Evolutionary conservation across 164 flowering plant genomes (phyloP), one percentile per base, ranked within the genome.

Genomic region (Cinnamomum micranthum): DNA sequence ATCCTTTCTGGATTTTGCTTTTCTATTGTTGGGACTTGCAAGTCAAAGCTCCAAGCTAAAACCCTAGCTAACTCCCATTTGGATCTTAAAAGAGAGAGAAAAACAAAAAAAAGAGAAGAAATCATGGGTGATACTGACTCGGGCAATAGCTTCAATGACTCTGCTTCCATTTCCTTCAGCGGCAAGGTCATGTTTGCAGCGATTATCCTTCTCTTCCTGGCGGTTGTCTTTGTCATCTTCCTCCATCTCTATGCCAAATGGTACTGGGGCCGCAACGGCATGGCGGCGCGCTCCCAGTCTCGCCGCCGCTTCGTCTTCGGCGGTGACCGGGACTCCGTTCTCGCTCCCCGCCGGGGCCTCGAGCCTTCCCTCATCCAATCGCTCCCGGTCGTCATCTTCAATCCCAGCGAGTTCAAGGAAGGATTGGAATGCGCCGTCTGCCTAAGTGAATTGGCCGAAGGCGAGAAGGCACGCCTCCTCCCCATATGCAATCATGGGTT

Each of bases 201-300:
- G 14, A 77, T 92, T 0, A 75, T 91, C 6, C 73, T 91, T 4
- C 86, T 93, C 35, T 88, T 89, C 74, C 1, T 91, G 19, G 86
- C 89, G 12, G 79, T 92, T 0, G 81, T 88, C 22, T 86, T 95
- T 51, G 87, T 93, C 20, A 73, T 90, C 28, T 75, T 86, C 51
- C 92, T 93, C 19, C 93, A 92, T 77, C 82, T 95, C 72, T 95
- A 89, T 71, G 91, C 95, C 71, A 89, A 83, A 68, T 87, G 87
- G 87, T 88, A 79, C 76, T 90, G 91, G 93, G 77, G 86, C 83
- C 85, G 87, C 24, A 63, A 76, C 14, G 68, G 67, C 11, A 22
- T 19, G 19, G 20, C 33, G 50, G 58, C 68, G 22, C 67, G 31
- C 23, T 35, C 59, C 33, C 41, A 17, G 5, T 10, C 60, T 1